Percentiles rank a stretch among this genome's conserved stretches.
Evolutionary conservation across 495 filamentous ascomycete genomes (phyloP).

Genomic region (Sphaerosporella brunnea): DNA sequence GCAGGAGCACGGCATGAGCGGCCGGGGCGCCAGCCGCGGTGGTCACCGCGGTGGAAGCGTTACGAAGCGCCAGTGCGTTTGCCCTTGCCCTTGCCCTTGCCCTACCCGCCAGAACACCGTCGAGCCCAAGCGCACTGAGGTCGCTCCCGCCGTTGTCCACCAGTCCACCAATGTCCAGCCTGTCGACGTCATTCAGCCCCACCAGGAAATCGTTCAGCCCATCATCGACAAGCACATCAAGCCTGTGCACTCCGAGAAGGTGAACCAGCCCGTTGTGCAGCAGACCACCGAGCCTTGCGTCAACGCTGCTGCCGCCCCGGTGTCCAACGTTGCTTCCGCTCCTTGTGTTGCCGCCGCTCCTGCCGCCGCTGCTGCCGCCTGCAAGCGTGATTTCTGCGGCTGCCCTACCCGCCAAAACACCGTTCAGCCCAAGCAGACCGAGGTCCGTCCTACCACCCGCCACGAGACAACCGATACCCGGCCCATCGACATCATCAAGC

Average conservation of each 20-base stretch:
- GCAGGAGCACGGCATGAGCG: too few relatives aligned
- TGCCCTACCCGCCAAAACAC: neutral
- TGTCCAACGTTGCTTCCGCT: neutral
- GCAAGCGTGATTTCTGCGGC: too few relatives aligned
- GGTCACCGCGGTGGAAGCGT: neutral
- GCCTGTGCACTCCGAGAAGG: neutral
- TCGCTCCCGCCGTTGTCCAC: neutral
- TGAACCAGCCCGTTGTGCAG: neutral
- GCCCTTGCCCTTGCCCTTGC: neutral
- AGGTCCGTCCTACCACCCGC: neutral
- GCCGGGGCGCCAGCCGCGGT: neutral
- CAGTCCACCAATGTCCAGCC: neutral
- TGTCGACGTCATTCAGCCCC: constrained; percentile 2
- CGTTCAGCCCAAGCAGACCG: neutral
- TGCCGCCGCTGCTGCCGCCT: too few relatives aligned
- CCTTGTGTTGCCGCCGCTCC: neutral
- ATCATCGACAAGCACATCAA: neutral
- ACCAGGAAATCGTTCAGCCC: constrained; percentile 1
- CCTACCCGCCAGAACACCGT: neutral
- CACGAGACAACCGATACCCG: neutral
- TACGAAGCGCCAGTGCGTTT: neutral
- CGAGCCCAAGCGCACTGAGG: neutral
- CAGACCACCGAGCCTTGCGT: neutral
- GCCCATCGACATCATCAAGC: constrained; percentile 4
- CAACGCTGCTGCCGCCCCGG: neutral